Percentiles rank a stretch among this genome's conserved stretches.
phyloP scores from a whole-genome alignment of 1,139 yeast species.

The Saccharomyces hybrid region DNA sequence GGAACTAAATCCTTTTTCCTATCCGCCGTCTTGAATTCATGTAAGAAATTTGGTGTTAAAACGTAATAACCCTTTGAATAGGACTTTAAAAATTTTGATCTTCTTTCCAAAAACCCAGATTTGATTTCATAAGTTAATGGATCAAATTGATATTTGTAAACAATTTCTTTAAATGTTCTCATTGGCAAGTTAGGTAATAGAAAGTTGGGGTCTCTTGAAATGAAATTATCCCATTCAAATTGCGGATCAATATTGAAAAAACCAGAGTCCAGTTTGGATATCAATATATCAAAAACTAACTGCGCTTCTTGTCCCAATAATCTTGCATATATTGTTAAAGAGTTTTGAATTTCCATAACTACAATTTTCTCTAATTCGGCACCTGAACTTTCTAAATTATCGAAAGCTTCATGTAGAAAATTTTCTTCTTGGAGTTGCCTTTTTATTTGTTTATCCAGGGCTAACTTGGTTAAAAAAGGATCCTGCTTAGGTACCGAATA shows the following conservation, averaged over 20 bases:
- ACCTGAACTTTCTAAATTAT: conserved; percentile 79
- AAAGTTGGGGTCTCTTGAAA: conserved; percentile 65
- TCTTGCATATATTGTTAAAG: conserved; percentile 62
- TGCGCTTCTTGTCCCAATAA: conserved; percentile 60
- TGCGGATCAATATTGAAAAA: conserved; percentile 68
- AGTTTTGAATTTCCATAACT: conserved; percentile 75
- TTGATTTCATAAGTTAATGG: conserved; percentile 63
- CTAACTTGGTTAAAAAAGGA: conserved; percentile 68
- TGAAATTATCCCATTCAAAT: conserved; percentile 82
- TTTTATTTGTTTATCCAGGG: conserved; percentile 66
- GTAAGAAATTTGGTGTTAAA: conserved; percentile 76
- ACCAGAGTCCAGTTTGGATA: conserved; percentile 63
- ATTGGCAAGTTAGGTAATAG: conserved; percentile 66
- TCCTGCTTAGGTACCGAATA: conserved; percentile 41
- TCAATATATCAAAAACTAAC: conserved; percentile 53
- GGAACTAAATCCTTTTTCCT: conserved; percentile 76
- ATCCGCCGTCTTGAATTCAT: conserved; percentile 81
- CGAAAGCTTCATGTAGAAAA: conserved; percentile 76
- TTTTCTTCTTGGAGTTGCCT: conserved; percentile 76
- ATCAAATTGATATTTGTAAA: conserved; percentile 60
- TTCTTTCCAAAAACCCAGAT: conserved; percentile 76
- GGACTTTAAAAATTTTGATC: conserved; percentile 81
- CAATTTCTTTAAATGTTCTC: conserved; percentile 55
- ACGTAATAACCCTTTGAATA: conserved; percentile 88
- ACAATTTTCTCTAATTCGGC: conserved; percentile 83